These are phyloP conservation scores for Fomitopsis betulina DNA, from an alignment of 1,284 basidiomycete genomes.

Conservation along the genomic window DNA sequence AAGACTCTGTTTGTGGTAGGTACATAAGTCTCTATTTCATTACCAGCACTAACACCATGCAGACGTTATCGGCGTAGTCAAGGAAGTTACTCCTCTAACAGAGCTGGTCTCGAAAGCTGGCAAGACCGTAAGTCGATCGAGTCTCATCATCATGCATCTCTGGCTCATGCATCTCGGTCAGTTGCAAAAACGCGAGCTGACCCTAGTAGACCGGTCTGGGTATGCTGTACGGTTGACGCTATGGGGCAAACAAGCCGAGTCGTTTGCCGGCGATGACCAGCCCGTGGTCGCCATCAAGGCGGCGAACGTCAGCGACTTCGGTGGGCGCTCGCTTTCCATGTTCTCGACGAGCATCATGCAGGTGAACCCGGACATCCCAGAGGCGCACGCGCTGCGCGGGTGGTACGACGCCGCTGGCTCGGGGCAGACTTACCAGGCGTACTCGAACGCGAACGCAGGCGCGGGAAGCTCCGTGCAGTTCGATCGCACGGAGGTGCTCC, in stretches of 20 bases:
- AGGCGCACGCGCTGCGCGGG: slow-evolving; percentile 83
- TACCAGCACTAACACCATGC: slow-evolving; percentile 2
- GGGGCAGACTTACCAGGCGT: slow-evolving; percentile 63
- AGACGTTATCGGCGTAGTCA: slow-evolving; percentile 88
- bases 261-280: slow-evolving; percentile 54
- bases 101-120: slow-evolving; percentile 75
- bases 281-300: slow-evolving; percentile 93
- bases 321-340: slow-evolving; percentile 74
- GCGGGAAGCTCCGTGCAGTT: slow-evolving; percentile 42
- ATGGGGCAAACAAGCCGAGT: slow-evolving; percentile 96
- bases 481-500: slow-evolving; percentile 69
- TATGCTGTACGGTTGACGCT: slow-evolving; percentile 85
- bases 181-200: slow-evolving; percentile 86
- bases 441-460: slow-evolving; percentile 42
- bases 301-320: slow-evolving; percentile 93
- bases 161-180: slow-evolving; percentile 28
- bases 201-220: slow-evolving; percentile 82
- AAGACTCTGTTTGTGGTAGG: slow-evolving; percentile 79
- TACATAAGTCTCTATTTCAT: slow-evolving; percentile 27
- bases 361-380: slow-evolving; percentile 85
- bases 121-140: slow-evolving; percentile 49
- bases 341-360: slow-evolving; percentile 67
- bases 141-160: not conserved
- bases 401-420: slow-evolving; percentile 84
- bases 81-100: slow-evolving; percentile 66